Conservation (phyloP, 1,284 basidiomycete genomes). For the Chalciporus sp. region DNA sequence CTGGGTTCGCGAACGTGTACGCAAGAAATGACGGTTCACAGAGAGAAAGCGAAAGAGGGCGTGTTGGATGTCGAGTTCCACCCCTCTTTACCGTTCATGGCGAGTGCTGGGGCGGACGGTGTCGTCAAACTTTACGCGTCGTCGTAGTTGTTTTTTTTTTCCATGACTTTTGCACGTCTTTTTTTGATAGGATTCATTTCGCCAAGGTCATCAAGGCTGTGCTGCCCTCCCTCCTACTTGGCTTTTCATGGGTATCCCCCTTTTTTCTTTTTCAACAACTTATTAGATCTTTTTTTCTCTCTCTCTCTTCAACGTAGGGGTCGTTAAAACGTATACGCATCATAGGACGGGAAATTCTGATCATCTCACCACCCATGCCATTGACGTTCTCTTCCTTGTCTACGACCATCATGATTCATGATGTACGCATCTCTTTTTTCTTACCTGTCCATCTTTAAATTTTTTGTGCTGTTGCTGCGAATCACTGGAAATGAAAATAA, state of each 20-base stretch:
- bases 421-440: not conserved
- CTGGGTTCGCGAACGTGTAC: conserved; percentile 79
- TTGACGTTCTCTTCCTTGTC: conserved; percentile 9
- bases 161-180: not conserved
- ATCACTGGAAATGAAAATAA: not conserved
- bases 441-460: too few relatives aligned
- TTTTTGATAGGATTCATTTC: conserved; percentile 5
- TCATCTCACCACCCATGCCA: conserved; percentile 20
- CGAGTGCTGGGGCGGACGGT: conserved; percentile 94
- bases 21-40: conserved; percentile 88
- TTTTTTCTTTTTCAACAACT: not conserved
- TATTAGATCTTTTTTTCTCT: conserved; percentile 17
- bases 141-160: conserved; percentile 45
- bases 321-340: conserved; percentile 28
- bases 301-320: conserved; percentile 8
- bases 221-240: conserved; percentile 5
- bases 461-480: not conserved
- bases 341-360: conserved; percentile 30
- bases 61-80: conserved; percentile 89
- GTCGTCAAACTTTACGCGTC: conserved; percentile 88
- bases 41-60: conserved; percentile 88
- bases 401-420: too few relatives aligned
- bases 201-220: too few relatives aligned
- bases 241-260: conserved; percentile 2
- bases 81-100: conserved; percentile 83